These are phyloP conservation scores for Lathyrus tuberosus DNA, from an alignment of 306 rosid species.

Conservation along the genomic window DNA sequence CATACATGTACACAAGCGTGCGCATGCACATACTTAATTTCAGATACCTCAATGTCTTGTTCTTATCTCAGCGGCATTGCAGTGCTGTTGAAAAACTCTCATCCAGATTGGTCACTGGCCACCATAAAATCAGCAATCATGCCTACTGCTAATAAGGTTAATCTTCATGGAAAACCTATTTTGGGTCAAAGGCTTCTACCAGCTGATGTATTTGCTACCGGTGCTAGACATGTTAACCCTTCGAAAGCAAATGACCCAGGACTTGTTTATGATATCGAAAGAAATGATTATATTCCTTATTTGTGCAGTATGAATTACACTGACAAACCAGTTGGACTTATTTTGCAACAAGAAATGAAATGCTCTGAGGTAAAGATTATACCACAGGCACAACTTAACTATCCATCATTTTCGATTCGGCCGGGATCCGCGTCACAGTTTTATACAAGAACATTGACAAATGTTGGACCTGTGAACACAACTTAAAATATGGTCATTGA, in stretches of 20 bases:
- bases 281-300: constrained; percentile 56
- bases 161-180: constrained; percentile 35
- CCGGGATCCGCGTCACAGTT: constrained; percentile 36
- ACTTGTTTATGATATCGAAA: constrained; percentile 51
- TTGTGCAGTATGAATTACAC: constrained; percentile 59
- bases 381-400: constrained; percentile 48
- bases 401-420: too few species aligned
- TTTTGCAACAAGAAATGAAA: constrained; percentile 36
- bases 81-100: constrained; percentile 56
- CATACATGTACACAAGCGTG: too few species aligned
- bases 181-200: constrained; percentile 41
- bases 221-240: too few species aligned
- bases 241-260: too few species aligned
- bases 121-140: constrained; percentile 61
- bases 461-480: constrained; percentile 50
- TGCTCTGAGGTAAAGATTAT: constrained; percentile 42
- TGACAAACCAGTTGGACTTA: constrained; percentile 37
- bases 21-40: too few species aligned
- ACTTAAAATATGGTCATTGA: constrained; percentile 39
- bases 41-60: too few species aligned
- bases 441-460: constrained; percentile 55
- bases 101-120: constrained; percentile 71
- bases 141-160: too few species aligned
- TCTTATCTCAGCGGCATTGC: too few species aligned
- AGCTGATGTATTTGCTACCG: too few species aligned